Conservation (phyloP, 108 stramenopile species). For the Cyclotella sp. region DNA sequence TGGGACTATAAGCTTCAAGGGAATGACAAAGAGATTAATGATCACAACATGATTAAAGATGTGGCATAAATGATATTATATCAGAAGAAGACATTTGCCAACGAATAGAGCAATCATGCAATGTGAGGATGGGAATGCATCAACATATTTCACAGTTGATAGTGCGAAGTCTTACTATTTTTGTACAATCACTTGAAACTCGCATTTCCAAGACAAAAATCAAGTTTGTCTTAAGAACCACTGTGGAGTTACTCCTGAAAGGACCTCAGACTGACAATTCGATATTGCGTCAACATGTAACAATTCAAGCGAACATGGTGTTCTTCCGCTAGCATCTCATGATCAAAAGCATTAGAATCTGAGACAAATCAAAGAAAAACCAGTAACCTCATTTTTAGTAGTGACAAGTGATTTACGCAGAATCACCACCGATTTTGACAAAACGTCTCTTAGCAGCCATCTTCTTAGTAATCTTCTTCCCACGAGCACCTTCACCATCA, state of each 20-base stretch:
- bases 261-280: background rate
- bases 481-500: constrained; percentile 59
- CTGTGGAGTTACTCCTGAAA: too few species aligned
- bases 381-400: constrained; percentile 2
- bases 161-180: too few species aligned
- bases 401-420: constrained; percentile 24
- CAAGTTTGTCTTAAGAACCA: too few species aligned
- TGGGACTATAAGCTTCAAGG: constrained; percentile 32
- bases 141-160: background rate
- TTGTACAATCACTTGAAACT: too few species aligned
- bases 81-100: constrained; percentile 3
- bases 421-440: constrained; percentile 76
- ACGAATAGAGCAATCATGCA: background rate
- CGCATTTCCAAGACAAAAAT: too few species aligned
- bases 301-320: too few species aligned
- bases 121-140: constrained; percentile 7
- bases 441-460: constrained; percentile 83
- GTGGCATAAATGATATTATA: constrained; percentile 32
- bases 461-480: constrained; percentile 84
- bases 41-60: constrained; percentile 41
- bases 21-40: constrained; percentile 46
- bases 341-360: too few species aligned
- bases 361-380: background rate
- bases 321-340: too few species aligned
- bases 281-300: too few species aligned